phyloP scores from a whole-genome alignment of 345 rosid species.

The Brassica carinata region DNA sequence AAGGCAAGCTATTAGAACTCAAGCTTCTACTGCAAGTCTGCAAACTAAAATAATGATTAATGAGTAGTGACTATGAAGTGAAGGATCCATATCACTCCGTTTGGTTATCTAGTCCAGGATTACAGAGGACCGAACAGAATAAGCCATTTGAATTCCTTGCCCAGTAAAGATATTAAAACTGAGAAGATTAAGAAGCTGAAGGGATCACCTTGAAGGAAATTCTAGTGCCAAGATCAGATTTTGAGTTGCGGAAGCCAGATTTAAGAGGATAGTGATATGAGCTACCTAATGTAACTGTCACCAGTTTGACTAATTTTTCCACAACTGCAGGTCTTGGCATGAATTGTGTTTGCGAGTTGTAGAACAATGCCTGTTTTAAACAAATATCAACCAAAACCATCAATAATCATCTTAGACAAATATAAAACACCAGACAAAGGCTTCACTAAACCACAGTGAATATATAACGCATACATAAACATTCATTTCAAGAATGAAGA shows the following conservation, averaged over 20 bases:
- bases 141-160: background rate
- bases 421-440: too few relatives aligned
- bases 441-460: too few relatives aligned
- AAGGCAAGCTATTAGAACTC: background rate
- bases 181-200: background rate
- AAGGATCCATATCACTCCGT: background rate
- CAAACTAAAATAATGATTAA: background rate
- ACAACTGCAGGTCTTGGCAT: constrained; percentile 59
- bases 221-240: constrained; percentile 69
- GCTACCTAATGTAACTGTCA: constrained; percentile 56
- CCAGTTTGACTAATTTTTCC: constrained; percentile 55
- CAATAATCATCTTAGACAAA: background rate
- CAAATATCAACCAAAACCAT: background rate
- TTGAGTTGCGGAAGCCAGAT: constrained; percentile 57
- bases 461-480: too few relatives aligned
- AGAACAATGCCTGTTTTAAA: constrained; percentile 60
- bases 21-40: background rate
- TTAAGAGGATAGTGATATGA: constrained; percentile 49
- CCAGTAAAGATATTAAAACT: constrained; percentile 6
- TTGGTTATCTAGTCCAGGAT: too few relatives aligned
- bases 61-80: background rate
- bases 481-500: background rate
- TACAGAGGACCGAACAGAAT: background rate
- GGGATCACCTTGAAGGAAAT: constrained; percentile 76
- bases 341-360: constrained; percentile 61